Base-by-base conservation (phyloP, 345 rosid genomes). In the Melastoma malabathricum region DNA sequence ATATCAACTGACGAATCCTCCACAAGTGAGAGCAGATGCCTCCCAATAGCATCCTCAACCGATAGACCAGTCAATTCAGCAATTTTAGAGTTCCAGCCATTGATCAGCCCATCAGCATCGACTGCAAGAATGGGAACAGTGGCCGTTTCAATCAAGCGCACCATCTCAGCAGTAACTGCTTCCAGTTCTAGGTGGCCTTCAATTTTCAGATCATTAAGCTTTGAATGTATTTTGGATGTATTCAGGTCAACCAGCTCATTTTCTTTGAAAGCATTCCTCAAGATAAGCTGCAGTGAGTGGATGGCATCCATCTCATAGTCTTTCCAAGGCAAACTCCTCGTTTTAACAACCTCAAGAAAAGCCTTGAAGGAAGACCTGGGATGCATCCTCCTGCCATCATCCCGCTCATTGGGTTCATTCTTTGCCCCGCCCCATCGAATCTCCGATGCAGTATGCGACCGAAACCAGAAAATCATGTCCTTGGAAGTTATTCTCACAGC, bases 311-410 rank as follows among this genome's bases (percentile, higher is more conserved):
- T 86, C 74, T 90, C 98, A 59, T 76, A 81, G 72, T 86, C 96
- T 63, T 86, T 86, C 98, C 96, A 90, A 16, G 98, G 92, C 55
- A 79, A 59, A 75, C 97, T 83, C 70, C 95, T 83, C 13, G 71
- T 73, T 70, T 76, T 86, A 41, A 86, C 94, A 56, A 81, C 94
- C 63, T 86, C 94, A 43, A 86, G 90, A 56, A 89, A 89, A 44
- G 97, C 97, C 78, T 80, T 81, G 76, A 86, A 90, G 1, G 98
- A 90, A 17, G 98, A 86, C 64, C 98, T 84, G 3, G 98, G 98
- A 58, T 90, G 90, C 98, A 90, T 90, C 67, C 67, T 81, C 70
- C 84, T 74, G 5, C 76, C 77, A 59, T 90, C 92, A 53, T 90
- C 94, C 64, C 71, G 76, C 68, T 73, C 83, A 22, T 73, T 84